phyloP scores from a whole-genome alignment of 116 monocot species.

The Cymodocea nodosa region DNA sequence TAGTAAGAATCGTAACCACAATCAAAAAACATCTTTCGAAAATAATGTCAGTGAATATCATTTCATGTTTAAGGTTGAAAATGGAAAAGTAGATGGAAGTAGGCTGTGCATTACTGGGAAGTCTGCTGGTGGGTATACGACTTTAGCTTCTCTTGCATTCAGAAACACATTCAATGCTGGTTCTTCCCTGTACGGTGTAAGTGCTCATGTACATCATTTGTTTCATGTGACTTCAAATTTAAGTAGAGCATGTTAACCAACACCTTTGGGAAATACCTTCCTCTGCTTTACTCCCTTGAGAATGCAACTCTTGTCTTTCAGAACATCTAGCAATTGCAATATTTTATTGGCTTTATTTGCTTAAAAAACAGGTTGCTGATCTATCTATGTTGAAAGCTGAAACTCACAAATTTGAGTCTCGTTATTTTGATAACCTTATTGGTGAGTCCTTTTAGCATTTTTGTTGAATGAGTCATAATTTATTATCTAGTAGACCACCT shows the following conservation, averaged over 20 bases:
- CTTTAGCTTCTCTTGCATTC: slow-evolving; percentile 88
- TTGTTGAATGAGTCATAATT: neutral
- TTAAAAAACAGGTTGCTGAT: slow-evolving; percentile 60
- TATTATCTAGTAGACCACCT: neutral
- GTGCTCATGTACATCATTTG: slow-evolving; percentile 9
- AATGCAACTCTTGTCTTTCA: neutral
- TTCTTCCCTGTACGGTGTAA: slow-evolving; percentile 87
- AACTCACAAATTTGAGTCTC: slow-evolving; percentile 92
- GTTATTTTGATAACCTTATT: slow-evolving; percentile 78
- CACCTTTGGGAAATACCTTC: neutral
- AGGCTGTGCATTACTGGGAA: slow-evolving; percentile 77
- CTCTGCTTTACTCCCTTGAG: neutral
- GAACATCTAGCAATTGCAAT: neutral
- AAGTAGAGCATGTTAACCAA: neutral
- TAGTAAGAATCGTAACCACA: slow-evolving; percentile 24
- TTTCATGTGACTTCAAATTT: no score
- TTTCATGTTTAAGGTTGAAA: slow-evolving; percentile 37
- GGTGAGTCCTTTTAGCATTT: slow-evolving; percentile 31
- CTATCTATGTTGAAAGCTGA: slow-evolving; percentile 54
- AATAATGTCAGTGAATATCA: neutral
- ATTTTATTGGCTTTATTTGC: neutral
- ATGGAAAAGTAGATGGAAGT: slow-evolving; percentile 63
- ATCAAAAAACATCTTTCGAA: no score
- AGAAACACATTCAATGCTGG: slow-evolving; percentile 81
- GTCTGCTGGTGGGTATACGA: slow-evolving; percentile 96